Base-by-base conservation (phyloP, 2,329 filamentous ascomycete genomes). In the Neopestalotiopsis clavispora region DNA sequence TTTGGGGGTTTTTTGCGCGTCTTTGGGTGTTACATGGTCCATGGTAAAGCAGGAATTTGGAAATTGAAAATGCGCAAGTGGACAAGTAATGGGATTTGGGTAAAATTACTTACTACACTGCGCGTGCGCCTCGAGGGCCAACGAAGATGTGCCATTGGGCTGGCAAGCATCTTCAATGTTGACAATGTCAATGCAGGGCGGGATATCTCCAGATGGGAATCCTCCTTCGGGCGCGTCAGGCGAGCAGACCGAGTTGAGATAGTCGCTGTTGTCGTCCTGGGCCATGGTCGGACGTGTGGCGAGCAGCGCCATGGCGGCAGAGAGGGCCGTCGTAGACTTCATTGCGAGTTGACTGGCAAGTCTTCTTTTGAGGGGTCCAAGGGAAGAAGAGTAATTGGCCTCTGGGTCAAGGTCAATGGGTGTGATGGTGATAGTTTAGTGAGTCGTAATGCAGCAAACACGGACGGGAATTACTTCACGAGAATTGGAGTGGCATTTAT, bases 91-190 rank as follows among this genome's bases (percentile, higher is more conserved):
- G 34, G 34, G 6, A 38, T 38, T 10, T 38, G 34, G 10, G 6
- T 6, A 38, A 7, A 10, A 38, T 7, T 34, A 28, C 30, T 30
- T 34, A 28, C 84, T 81, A 74, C 83, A 83, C 72, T 79, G 70
- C 14, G 77, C 76, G 71, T 78, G 74, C 0, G 77, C 76, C 20
- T 73, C 58, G 49, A 76, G 74, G 20, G 70, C 75, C 20, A 76
- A 72, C 4, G 77, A 45, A 2, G 77, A 72, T 2, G 74, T 77
- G 60, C 76, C 75, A 62, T 78, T 78, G 68, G 77, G 74, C 40
- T 67, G 66, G 72, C 79, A 81, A n/a, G 71, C 68, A 0, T 69
- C 63, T 69, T 78, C 77, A 65, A 80, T 78, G 66, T 69, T 73
- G 65, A 69, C 68, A 65, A 79, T 75, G 49, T 75, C 71, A 62